Percentiles rank a stretch among this genome's conserved stretches.
Evolutionary conservation across 495 filamentous ascomycete genomes (phyloP).

Genomic region (Xylaria sp.): DNA sequence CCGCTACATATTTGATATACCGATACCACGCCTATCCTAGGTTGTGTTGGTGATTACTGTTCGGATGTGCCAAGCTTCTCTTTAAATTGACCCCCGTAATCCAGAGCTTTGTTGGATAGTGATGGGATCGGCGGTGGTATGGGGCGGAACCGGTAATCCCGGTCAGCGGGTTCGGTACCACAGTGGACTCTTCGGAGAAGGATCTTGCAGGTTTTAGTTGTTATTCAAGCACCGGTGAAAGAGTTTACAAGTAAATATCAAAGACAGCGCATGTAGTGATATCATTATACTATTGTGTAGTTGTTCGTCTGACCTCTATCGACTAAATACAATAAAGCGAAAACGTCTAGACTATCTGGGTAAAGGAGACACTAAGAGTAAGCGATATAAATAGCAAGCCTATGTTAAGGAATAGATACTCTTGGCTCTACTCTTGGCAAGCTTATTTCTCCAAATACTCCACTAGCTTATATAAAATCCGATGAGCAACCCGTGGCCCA

Average conservation of each 20-base stretch:
- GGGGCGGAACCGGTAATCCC: conserved; percentile 3
- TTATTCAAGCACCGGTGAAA: background rate
- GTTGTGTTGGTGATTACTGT: conserved; percentile 19
- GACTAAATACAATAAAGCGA: background rate
- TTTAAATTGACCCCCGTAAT: conserved; percentile 5
- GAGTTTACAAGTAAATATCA: background rate
- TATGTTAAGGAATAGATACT: background rate
- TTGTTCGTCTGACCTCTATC: background rate
- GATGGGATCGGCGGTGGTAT: conserved; percentile 4
- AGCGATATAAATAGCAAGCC: conserved; percentile 21
- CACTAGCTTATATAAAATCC: background rate
- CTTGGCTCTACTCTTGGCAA: conserved; percentile 4
- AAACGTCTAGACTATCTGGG: conserved; percentile 1
- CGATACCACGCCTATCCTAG: background rate
- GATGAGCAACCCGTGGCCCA: background rate
- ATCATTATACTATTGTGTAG: background rate
- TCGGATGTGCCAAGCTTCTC: conserved; percentile 12
- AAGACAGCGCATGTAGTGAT: background rate
- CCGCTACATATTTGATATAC: conserved; percentile 12
- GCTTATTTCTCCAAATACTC: background rate
- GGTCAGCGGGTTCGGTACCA: background rate
- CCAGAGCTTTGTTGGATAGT: background rate
- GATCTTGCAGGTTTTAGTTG: background rate
- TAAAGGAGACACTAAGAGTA: background rate
- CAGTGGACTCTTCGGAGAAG: background rate